Evolutionary conservation across 2,329 filamentous ascomycete species (phyloP), one percentile per base, ranked within the genome.

Genomic region (Fusarium poae): DNA sequence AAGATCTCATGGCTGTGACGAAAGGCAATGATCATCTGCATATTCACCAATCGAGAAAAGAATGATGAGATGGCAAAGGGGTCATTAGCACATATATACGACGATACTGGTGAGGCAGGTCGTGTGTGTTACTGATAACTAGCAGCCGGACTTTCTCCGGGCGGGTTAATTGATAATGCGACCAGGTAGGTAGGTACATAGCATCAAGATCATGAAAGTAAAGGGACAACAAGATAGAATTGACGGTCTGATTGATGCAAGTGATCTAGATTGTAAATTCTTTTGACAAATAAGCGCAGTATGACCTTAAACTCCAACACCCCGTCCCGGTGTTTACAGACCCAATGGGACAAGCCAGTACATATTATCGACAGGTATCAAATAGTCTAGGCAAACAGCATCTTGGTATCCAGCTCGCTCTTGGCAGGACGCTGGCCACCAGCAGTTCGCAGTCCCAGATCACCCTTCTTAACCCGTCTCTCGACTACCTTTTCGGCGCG

Each of bases 401-500:
- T 85, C 77, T 87, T 88, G 69, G 91, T 91, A 80, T 97, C 94
- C 79, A 97, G 82, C 69, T 89, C 89, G 78, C 92, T 88, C 72
- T 84, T 85, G 73, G 88, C 85, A 76, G 83, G 84, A 80, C 85
- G 86, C 62, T 86, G 84, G 42, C 89, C 88, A 16, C 90, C 90
- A 60, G 86, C 84, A 9, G 88, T 89, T 72, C 88, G 86, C 71
- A 98, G 82, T 27, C 94, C 94, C 61, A 99, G 80, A 27, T 91
- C 89, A 42, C 89, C 89, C 80, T 88, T 92, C 85, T 92, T 96
- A 57, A 89, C 86, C 75, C 90, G 83, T 68, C 89, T 86, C 76
- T 95, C 92, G 50, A 91, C 84, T 70, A 87, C 83, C 72, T 91
- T 89, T 77, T 97, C 94, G 30, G 89, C 88, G 64, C 96, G 86